phyloP scores from a whole-genome alignment of 2,329 filamentous ascomycete species.

The Cladosporium sp. region DNA sequence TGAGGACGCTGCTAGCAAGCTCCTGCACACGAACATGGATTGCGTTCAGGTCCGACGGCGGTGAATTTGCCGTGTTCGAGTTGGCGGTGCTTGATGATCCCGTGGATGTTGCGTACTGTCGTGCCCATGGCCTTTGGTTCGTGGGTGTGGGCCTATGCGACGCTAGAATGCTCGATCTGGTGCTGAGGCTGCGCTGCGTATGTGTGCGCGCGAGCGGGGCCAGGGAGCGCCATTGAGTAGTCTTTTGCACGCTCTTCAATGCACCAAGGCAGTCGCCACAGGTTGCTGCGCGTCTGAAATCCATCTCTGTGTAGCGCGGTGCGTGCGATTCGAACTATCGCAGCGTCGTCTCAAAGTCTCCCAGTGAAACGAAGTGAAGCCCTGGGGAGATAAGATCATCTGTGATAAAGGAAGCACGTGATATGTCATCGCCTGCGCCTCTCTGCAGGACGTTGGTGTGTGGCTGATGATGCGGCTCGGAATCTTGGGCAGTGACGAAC shows the following conservation, averaged over 20 bases:
- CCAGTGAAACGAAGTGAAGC: not conserved
- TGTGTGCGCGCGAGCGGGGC: not conserved
- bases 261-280: slow-evolving; percentile 18
- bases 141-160: not conserved
- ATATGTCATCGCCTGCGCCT: not conserved
- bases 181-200: slow-evolving; percentile 2
- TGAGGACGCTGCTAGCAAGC: slow-evolving; percentile 24
- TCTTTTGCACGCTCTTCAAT: not conserved
- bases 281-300: slow-evolving; percentile 14
- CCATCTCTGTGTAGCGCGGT: slow-evolving; percentile 14
- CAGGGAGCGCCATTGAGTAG: not conserved
- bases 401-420: not conserved
- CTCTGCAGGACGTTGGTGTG: not conserved
- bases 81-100: slow-evolving; percentile 25
- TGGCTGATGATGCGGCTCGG: not conserved
- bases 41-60: slow-evolving; percentile 17
- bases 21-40: slow-evolving; percentile 27
- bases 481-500: slow-evolving; percentile 2
- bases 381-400: not conserved
- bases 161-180: not conserved
- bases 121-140: not conserved
- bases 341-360: not conserved
- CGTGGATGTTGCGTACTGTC: slow-evolving; percentile 33
- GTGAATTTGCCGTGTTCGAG: not conserved
- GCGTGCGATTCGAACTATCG: not conserved